Percentiles rank a stretch among this genome's conserved stretches.
These are phyloP conservation scores for Ophiostoma novo-ulmi DNA, from an alignment of 2,329 filamentous ascomycete species.

Conservation along the genomic window DNA sequence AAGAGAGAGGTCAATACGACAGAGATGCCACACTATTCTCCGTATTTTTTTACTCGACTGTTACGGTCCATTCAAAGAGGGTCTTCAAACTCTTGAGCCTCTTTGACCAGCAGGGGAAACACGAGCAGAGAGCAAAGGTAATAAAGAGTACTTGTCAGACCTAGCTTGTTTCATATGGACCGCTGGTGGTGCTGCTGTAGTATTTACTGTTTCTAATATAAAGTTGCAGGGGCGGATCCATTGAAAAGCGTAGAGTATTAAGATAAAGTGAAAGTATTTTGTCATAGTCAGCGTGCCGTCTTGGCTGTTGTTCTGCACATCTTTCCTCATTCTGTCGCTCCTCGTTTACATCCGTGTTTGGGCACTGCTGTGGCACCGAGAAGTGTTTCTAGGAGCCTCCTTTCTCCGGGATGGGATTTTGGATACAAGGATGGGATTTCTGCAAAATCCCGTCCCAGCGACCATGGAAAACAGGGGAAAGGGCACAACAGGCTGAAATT, in stretches of 20 bases:
- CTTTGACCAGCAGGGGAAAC: neutral
- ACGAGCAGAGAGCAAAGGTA: neutral
- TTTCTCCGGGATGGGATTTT: conserved; percentile 21
- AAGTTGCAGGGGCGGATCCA: neutral
- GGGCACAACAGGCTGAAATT: neutral
- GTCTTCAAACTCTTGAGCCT: neutral
- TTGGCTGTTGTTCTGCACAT: conserved; percentile 2
- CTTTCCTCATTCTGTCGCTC: neutral
- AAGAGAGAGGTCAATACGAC: neutral
- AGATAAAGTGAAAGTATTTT: neutral
- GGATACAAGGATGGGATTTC: conserved; percentile 21
- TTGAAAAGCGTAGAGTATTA: neutral
- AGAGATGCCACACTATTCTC: neutral
- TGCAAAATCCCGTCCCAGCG: conserved; percentile 16
- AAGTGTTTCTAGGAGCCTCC: neutral
- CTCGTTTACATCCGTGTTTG: conserved; percentile 9
- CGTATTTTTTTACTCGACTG: neutral
- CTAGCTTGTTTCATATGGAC: neutral
- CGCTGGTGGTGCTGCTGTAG: neutral
- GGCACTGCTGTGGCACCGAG: neutral
- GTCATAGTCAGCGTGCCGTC: neutral
- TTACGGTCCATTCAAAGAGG: neutral
- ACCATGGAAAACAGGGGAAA: neutral
- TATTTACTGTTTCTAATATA: conserved; percentile 2
- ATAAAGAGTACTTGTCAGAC: neutral